phyloP scores from a whole-genome alignment of 371 early-diverging fungal species.

The Zancudomyces culisetae region DNA sequence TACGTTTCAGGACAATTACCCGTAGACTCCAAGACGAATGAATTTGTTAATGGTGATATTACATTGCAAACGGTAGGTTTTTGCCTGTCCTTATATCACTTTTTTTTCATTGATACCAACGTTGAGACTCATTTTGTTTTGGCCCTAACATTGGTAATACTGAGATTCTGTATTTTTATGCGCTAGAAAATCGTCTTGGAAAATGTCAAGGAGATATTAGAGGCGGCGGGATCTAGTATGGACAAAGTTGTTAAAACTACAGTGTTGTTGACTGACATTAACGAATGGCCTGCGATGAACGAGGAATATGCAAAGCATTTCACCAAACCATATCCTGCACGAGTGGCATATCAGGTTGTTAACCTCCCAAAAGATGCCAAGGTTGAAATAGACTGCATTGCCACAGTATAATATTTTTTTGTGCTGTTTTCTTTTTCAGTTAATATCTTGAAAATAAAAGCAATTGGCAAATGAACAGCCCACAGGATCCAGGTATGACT shows the following conservation, averaged over 20 bases:
- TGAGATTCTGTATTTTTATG: background rate
- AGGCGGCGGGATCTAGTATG: constrained; percentile 51
- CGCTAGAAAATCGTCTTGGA: constrained; percentile 18
- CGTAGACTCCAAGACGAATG: constrained; percentile 37
- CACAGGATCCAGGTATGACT: too few species aligned
- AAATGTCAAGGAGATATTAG: constrained; percentile 57
- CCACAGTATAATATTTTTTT: constrained; percentile 13
- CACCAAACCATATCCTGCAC: constrained; percentile 51
- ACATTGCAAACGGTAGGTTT: constrained; percentile 40
- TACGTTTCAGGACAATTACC: constrained; percentile 71
- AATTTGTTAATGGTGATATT: constrained; percentile 41
- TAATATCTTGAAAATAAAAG: too few species aligned
- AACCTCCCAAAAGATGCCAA: constrained; percentile 69
- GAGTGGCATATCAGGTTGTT: constrained; percentile 77
- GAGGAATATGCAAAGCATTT: constrained; percentile 57
- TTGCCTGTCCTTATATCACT: background rate
- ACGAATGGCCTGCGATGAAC: constrained; percentile 74
- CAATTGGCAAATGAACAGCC: too few species aligned
- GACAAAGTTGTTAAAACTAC: constrained; percentile 77
- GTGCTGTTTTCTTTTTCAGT: too few species aligned
- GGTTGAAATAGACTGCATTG: constrained; percentile 85
- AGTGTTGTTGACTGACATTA: constrained; percentile 76
- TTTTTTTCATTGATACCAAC: background rate
- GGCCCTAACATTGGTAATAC: background rate
- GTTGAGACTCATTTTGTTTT: background rate